Evolutionary conservation across 108 stramenopile species (phyloP), one percentile per base, ranked within the genome.

Genomic region (Fragilaria radians): DNA sequence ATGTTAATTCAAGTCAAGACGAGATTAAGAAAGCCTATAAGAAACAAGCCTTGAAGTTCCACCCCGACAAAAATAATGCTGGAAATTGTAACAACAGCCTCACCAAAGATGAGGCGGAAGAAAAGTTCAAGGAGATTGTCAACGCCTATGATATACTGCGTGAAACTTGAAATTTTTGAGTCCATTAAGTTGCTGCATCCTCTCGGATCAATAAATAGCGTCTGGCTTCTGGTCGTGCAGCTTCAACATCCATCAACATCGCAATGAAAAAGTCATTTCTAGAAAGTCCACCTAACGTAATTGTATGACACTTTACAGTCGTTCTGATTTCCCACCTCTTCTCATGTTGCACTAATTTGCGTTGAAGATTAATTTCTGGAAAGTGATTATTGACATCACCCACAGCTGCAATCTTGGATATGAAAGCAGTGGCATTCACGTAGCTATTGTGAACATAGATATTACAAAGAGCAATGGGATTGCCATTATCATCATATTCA

Each of bases 341-440:
- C n/a, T 63, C 17, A 14, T 49, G 9, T 7, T 61, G 54, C 45
- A 68, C 28, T 23, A 83, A 42, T 19, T 42, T 46, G 36, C 82
- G 62, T 23, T 78, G 68, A 26, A 83, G 30, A 18, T 24, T 19
- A 1, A 79, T 28, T 45, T 45, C 23, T n/a, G 82, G 79, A 65
- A 65, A 83, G 48, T 83, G 82, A 61, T 65, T 69, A 28, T 79
- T 77, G 50, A 78, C 63, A 66, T 79, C 71, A 2, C 75, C 72
- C 5, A 83, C 76, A 4, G 82, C 78, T 0, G 82, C 82, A 1
- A 83, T 48, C 2, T 77, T 67, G 17, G 51, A 51, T 22, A 77
- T 30, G 53, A 83, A 83, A 25, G 54, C 14, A 1, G 76, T 36
- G 27, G 65, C 82, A 1, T 56, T 28, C 52, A 79, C 47, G 57